Evolutionary conservation across 2,329 filamentous ascomycete genomes (phyloP), one percentile per base, ranked within the genome.

Genomic region (Zelopaecilomyces penicillatus): DNA sequence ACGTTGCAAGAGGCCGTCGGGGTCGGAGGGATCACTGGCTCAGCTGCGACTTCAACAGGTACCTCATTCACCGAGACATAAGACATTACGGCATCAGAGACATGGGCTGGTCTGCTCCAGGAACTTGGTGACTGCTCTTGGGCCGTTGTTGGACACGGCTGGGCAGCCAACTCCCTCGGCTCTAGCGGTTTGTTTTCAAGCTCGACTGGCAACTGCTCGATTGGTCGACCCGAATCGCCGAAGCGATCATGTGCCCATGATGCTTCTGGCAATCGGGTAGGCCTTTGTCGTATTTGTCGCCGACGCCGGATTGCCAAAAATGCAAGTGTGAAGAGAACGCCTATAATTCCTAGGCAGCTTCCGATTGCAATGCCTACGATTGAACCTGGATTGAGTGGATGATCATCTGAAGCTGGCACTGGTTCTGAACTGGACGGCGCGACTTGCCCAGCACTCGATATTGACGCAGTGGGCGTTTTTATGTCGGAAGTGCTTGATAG

Each of bases 361-460:
- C 50, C 52, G 26, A 52, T 36, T 7, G 42, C 42, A n/a, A 54
- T 48, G 9, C 52, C 52, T 11, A 46, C 48, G 32, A 52, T 49
- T 4, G 43, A 30, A 9, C 48, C 45, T 8, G 46, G 12, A 26
- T 12, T 50, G 8, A 48, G 39, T 30, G 35, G 33, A n/a, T 35
- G 28, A 28, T 32, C 9, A 28, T 12, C n/a, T 11, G 45, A 31
- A 9, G 45, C 32, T 28, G 36, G 19, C 19, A 19, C 19, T 2
- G 11, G 31, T 26, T 41, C 28, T 12, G 32, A 12, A 37, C 8
- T 29, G 6, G 31, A 12, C 10, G 41, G 28, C 6, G 37, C 37
- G 29, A 29, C 11, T 37, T 19, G 19, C 19, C 19, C 19, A 19
- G 19, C 19, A 19, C 19, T 19, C 19, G 31, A 27, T 10, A 8